Conservation (phyloP, 164 flowering plant genomes). For the Stephania cephalantha region DNA sequence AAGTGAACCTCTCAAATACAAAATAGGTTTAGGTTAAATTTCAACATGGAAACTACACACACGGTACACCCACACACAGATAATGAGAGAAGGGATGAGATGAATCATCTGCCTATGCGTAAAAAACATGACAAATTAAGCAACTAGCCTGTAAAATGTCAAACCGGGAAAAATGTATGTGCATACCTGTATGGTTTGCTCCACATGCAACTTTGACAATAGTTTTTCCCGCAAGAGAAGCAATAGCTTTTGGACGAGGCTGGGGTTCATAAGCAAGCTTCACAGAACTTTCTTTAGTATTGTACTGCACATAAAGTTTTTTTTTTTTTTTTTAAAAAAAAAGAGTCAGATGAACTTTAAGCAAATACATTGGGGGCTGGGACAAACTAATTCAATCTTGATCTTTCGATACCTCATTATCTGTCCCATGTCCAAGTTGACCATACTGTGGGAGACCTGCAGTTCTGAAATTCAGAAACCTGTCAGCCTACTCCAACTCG, state of each 20-base stretch:
- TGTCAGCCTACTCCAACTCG: conserved; percentile 9
- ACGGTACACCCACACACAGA: not conserved
- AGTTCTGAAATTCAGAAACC: conserved; percentile 50
- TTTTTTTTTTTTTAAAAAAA: not conserved
- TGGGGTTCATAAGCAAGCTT: conserved; percentile 91
- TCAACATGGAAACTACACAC: not conserved
- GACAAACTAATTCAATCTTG: not conserved
- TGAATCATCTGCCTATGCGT: not conserved
- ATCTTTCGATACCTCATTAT: conserved; percentile 67
- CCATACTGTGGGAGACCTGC: conserved; percentile 99
- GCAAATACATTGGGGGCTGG: conserved; percentile 1
- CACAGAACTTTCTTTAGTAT: conserved; percentile 93
- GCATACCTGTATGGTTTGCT: conserved; percentile 87
- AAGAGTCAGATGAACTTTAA: not conserved
- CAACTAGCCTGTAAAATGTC: not conserved
- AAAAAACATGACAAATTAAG: too few species aligned
- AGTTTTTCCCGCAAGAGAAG: conserved; percentile 64
- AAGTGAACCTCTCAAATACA: not conserved
- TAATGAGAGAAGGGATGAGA: not conserved
- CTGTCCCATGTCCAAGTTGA: conserved; percentile 97
- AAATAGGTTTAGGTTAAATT: not conserved
- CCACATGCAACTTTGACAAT: conserved; percentile 96
- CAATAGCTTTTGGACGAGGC: conserved; percentile 86
- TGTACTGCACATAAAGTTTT: conserved; percentile 57
- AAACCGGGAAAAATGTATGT: not conserved